Evolutionary conservation across 2,329 filamentous ascomycete genomes (phyloP).

Genomic region (Talaromyces piceae): DNA sequence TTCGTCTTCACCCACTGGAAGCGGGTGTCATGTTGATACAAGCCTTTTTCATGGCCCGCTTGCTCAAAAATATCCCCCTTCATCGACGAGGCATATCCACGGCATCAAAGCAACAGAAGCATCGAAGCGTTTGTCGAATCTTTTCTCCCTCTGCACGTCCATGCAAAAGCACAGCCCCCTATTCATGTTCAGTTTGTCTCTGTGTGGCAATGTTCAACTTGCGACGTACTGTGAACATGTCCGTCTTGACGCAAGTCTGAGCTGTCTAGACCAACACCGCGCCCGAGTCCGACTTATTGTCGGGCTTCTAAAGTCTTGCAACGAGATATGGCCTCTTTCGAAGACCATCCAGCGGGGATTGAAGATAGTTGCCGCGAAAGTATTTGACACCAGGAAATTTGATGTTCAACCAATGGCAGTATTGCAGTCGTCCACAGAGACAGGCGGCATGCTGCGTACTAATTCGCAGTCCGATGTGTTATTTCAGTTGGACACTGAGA

Average conservation of each 20-base stretch:
- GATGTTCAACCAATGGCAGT: background rate
- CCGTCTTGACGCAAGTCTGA: background rate
- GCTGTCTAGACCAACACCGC: conserved; percentile 11
- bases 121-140: conserved; percentile 9
- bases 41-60: conserved; percentile 36
- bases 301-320: conserved; percentile 7
- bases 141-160: conserved; percentile 6
- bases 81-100: conserved; percentile 10
- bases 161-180: conserved; percentile 10
- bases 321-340: conserved; percentile 6
- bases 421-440: background rate
- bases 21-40: background rate
- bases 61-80: conserved; percentile 28
- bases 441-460: background rate
- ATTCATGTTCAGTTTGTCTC: conserved; percentile 5
- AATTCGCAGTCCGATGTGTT: background rate
- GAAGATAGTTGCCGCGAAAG: background rate
- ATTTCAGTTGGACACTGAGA: background rate
- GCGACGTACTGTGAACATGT: conserved; percentile 5
- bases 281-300: conserved; percentile 11
- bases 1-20: conserved; percentile 63
- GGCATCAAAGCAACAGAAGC: conserved; percentile 12
- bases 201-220: conserved; percentile 11
- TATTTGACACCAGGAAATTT: background rate
- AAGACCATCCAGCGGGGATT: conserved; percentile 5